These are phyloP conservation scores for Cardamine occulta DNA, from an alignment of 345 rosid genomes.

Conservation along the genomic window DNA sequence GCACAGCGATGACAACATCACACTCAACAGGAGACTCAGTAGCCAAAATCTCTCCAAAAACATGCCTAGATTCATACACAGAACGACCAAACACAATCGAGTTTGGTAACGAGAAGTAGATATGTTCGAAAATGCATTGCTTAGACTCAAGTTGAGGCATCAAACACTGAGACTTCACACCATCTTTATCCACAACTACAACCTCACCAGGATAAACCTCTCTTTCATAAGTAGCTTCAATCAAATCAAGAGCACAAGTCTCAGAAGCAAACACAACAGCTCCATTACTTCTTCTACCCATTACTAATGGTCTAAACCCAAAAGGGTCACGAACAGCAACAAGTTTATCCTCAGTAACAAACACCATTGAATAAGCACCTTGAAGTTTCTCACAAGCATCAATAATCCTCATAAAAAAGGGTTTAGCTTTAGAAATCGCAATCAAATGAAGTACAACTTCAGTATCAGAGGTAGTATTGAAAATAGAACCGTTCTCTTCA, in stretches of 20 bases:
- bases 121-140: conserved; percentile 94
- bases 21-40: conserved; percentile 78
- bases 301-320: conserved; percentile 92
- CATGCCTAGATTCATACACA: conserved; percentile 75
- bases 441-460: conserved; percentile 97
- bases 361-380: conserved; percentile 98
- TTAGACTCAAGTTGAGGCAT: conserved; percentile 72
- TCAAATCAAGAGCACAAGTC: conserved; percentile 97
- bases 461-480: conserved; percentile 92
- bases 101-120: conserved; percentile 85
- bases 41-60: conserved; percentile 84
- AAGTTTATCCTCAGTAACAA: conserved; percentile 86
- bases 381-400: conserved; percentile 88
- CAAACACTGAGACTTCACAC: conserved; percentile 78
- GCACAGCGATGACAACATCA: conserved; percentile 95
- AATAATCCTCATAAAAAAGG: conserved; percentile 84
- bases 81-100: conserved; percentile 87
- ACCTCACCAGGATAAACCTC: conserved; percentile 96
- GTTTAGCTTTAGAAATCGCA: conserved; percentile 86
- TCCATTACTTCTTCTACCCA: conserved; percentile 96
- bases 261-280: conserved; percentile 92
- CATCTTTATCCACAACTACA: conserved; percentile 82
- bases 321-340: conserved; percentile 90
- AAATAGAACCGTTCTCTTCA: conserved; percentile 89
- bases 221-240: conserved; percentile 91